A percentile compares a stretch with the other conserved stretches of the same genome.
These are phyloP conservation scores for Tribonema minus DNA, from an alignment of 108 stramenopile species.

Conservation along the genomic window DNA sequence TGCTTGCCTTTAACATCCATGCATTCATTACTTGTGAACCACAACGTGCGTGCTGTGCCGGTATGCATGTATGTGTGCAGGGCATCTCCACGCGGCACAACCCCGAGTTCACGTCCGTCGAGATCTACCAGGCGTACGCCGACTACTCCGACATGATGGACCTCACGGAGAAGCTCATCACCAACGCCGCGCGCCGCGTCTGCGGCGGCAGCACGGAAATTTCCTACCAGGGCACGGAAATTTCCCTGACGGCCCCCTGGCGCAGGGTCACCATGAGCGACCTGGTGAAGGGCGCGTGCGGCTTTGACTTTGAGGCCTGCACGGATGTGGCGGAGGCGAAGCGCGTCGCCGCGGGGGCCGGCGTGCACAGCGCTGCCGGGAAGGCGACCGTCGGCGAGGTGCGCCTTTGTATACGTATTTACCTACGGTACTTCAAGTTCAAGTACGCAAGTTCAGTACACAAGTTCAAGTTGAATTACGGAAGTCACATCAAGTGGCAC, in stretches of 20 bases:
- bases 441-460: no score
- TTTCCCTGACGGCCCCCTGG: conserved; percentile 84
- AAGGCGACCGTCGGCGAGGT: conserved; percentile 43
- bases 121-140: conserved; percentile 96
- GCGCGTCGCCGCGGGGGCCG: conserved; percentile 58
- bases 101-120: conserved; percentile 97
- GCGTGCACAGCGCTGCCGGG: conserved; percentile 67
- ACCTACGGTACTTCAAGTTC: no score
- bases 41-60: no score
- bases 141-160: conserved; percentile 97
- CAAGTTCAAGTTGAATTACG: no score
- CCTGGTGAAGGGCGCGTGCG: conserved; percentile 59
- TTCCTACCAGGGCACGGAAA: conserved; percentile 62
- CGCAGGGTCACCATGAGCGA: conserved; percentile 93
- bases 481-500: no score
- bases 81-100: conserved; percentile 96
- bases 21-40: no score
- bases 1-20: no score
- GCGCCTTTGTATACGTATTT: no score
- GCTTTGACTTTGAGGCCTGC: not conserved
- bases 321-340: conserved; percentile 64
- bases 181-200: conserved; percentile 64
- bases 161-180: conserved; percentile 75
- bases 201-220: conserved; percentile 61
- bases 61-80: conserved; percentile 3